Evolutionary conservation across 139 green algal genomes (phyloP), one percentile per base, ranked within the genome.

Genomic region (Picochlorum costavermella): DNA sequence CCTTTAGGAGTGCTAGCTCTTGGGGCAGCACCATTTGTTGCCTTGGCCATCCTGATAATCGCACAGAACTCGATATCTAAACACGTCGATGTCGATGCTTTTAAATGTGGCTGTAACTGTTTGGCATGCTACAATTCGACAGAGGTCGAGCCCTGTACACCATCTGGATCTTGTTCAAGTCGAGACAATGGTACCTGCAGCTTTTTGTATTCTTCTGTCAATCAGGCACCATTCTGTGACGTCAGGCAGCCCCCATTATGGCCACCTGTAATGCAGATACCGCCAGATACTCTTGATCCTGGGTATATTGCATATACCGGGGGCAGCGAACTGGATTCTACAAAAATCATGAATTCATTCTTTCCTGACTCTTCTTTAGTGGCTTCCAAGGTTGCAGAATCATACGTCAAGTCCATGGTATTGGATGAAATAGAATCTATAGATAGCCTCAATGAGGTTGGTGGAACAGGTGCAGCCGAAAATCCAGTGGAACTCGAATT

Each of bases 101-200:
- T 40, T 8, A 40, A 40, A 40, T 40, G 33, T 40, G 33, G 33
- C 11, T 40, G 33, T 40, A 61, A 50, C 9, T 53, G 17, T 37
- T 84, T 67, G 29, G 43, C 69, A 40, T 87, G 81, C 73, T 87
- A 74, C 50, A 48, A 65, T 10, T 70, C 78, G 11, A 83, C 75
- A 0, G 36, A 53, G 0, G 63, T 79, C 3, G 51, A 50, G 16
- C 70, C 79, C 5, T 87, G 81, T 73, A 83, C 81, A 6, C 80
- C 81, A 8, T 85, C 80, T 2, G 60, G 77, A 10, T 53, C n/a
- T 23, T 87, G 81, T 68, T 75, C 77, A 66, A 49, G 12, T 2
- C 71, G 75, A 30, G 61, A 87, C 57, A 61, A 70, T 50, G 62
- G 8, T n/a, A n/a, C 73, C 17, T 87, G 80, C 56, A 73, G 80